Base-by-base conservation (phyloP, 192 early-diverging fungal genomes). In the Geranomyces michiganensis region DNA sequence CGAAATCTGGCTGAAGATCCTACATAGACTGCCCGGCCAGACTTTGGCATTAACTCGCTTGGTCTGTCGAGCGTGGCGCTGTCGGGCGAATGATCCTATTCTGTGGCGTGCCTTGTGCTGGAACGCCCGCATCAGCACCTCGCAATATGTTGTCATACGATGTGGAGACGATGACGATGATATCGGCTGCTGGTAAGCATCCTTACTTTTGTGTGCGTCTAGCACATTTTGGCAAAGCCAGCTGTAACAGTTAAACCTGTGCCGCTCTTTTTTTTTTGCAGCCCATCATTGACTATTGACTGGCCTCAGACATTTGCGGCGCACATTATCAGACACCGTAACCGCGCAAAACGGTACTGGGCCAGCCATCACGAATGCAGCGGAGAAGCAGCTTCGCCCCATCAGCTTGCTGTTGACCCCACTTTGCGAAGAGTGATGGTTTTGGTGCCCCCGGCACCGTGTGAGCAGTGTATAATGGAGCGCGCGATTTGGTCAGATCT, bases 1-100 rank as follows among this genome's bases (percentile, higher is more conserved):
- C 14, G 66, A 68, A 55, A 15, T 68, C 51, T 68, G 66, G 66
- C 47, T 68, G 0, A 33, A 55, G 14, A 68, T 68, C 22, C 8
- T 68, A 17, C 30, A 8, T 44, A 24, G 19, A 0, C 27, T 68
- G 0, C 30, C 45, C 27, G 45, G 45, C 47, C 21, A 8, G 17
- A 15, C 8, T 0, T 8, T 68, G 0, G 53, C 66, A 5, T 22
- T 49, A 30, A 22, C 33, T 8, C 66, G 66, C 15, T 24, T 44
- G 9, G 66, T 56, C 14, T 21, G 21, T 6, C 47, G 66, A n/a
- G 6, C 14, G 22, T 68, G 66, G 66, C 66, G 66, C 17, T 19
- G 9, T 15, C 51, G 27, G 15, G 51, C 14, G n/a, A 48, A 68
- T 29, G 66, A 68, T 21, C 49, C 66, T 31, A n/a, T 49, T 36